Conservation (phyloP, 23 red algal species). For the Gracilaria gracilis region DNA sequence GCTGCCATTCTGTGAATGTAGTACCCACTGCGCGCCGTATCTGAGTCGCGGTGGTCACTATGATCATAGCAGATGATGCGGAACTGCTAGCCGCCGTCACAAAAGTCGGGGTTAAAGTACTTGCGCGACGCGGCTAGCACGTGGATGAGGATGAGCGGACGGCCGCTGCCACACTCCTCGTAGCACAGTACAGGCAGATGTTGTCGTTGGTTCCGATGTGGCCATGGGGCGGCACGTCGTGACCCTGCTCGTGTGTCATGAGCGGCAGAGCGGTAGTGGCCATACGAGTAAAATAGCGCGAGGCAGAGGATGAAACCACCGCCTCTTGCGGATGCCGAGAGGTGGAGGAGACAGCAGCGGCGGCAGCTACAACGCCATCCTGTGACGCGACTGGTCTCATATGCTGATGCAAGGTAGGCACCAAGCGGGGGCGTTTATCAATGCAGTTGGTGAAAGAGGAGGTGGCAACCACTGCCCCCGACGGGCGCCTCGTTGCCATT, state of each 20-base stretch:
- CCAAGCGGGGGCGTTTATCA: background rate
- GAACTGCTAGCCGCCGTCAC: conserved; percentile 14
- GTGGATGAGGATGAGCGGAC: conserved; percentile 65
- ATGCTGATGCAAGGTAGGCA: conserved; percentile 16
- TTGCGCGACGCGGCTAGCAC: conserved; percentile 58
- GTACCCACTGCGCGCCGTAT: conserved; percentile 44
- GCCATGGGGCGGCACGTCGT: conserved; percentile 30
- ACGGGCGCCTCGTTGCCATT: conserved; percentile 39
- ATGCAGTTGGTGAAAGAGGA: background rate
- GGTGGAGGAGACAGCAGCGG: conserved; percentile 22
- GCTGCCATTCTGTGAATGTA: conserved; percentile 61
- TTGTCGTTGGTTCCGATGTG: conserved; percentile 60
- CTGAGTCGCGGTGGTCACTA: conserved; percentile 58
- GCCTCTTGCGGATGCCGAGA: conserved; percentile 17
- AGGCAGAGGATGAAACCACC: background rate
- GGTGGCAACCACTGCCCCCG: conserved; percentile 1
- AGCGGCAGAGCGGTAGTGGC: conserved; percentile 8
- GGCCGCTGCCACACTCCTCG: conserved; percentile 50
- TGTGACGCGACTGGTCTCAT: background rate
- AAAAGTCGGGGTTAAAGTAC: conserved; percentile 60
- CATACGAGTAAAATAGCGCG: conserved; percentile 44
- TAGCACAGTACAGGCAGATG: conserved; percentile 41
- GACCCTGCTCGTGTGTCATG: conserved; percentile 9
- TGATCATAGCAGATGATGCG: conserved; percentile 57
- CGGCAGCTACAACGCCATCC: conserved; percentile 32